Conservation (phyloP, 2,329 filamentous ascomycete genomes). For the Venturia carpophila region DNA sequence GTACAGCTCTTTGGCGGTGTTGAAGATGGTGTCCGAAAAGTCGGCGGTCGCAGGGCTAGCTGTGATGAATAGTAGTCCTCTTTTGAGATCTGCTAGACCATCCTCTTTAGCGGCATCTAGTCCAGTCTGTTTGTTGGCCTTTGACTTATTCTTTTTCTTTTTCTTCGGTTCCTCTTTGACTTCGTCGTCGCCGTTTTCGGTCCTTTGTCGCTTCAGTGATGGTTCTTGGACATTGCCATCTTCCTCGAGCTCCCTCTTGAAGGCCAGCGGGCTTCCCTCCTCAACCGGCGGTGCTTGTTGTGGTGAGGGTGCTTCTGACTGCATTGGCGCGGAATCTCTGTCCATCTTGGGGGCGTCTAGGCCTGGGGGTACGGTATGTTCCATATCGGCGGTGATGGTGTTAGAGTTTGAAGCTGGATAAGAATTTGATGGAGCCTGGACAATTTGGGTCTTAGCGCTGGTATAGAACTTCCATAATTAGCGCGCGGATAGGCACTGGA, state of each 20-base stretch:
- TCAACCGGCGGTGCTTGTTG: neutral
- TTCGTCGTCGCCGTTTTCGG: neutral
- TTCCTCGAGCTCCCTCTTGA: slow-evolving; percentile 1
- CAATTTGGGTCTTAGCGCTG: neutral
- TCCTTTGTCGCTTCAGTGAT: neutral
- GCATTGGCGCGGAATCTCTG: neutral
- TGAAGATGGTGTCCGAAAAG: slow-evolving; percentile 38
- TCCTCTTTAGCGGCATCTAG: neutral
- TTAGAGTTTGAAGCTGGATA: neutral
- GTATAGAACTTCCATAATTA: too few species aligned
- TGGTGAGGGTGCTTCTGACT: neutral
- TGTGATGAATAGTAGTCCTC: slow-evolving; percentile 13
- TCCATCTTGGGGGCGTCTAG: neutral
- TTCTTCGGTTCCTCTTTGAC: slow-evolving; percentile 7
- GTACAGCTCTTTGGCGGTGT: slow-evolving; percentile 16
- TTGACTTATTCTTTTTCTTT: slow-evolving; percentile 13
- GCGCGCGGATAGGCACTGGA: neutral
- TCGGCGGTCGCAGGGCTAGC: slow-evolving; percentile 41
- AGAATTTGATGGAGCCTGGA: slow-evolving; percentile 13
- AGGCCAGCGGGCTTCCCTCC: neutral
- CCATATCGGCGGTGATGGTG: neutral
- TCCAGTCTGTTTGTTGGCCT: neutral
- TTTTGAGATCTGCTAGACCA: slow-evolving; percentile 4
- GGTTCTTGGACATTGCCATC: neutral
- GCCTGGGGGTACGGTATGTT: neutral